A percentile compares a stretch with the other conserved stretches of the same genome.
Evolutionary conservation across 331 rosid species (phyloP).

Genomic region (Telfairia occidentalis): DNA sequence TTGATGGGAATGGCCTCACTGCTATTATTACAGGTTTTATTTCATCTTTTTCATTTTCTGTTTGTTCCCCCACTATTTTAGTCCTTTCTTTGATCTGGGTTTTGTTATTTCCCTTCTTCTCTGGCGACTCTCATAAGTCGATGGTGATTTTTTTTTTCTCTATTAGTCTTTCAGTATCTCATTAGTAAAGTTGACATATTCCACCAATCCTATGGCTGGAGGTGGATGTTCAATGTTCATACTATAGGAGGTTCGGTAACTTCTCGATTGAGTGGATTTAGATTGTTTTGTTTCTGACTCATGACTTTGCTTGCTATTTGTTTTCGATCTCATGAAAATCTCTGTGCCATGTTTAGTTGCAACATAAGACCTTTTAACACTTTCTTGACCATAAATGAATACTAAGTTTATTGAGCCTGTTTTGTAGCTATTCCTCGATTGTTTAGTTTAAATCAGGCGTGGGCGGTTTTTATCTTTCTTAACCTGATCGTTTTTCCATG

Average conservation of each 20-base stretch:
- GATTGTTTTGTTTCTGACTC: not conserved
- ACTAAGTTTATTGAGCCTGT: not conserved
- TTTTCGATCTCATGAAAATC: not conserved
- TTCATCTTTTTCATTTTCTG: not conserved
- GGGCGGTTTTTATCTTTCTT: not conserved
- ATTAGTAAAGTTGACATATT: not conserved
- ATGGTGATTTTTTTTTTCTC: not conserved
- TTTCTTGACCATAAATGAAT: not conserved
- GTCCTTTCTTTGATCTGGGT: not conserved
- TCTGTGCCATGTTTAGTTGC: not conserved
- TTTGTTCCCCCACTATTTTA: not conserved
- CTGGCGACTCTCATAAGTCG: not conserved
- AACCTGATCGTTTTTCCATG: not conserved
- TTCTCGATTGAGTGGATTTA: not conserved
- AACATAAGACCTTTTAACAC: not conserved
- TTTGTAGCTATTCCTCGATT: not conserved
- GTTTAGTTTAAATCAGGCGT: not conserved
- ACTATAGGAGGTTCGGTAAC: not conserved
- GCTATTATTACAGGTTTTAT: slow-evolving; percentile 19
- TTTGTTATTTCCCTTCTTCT: not conserved
- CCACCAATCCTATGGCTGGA: not conserved
- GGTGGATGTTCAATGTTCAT: not conserved
- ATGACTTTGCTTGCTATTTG: not conserved
- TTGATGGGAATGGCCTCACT: slow-evolving; percentile 20
- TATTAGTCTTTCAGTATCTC: not conserved